phyloP scores from a whole-genome alignment of 345 rosid genomes.

The Mallotus nudiflorus region DNA sequence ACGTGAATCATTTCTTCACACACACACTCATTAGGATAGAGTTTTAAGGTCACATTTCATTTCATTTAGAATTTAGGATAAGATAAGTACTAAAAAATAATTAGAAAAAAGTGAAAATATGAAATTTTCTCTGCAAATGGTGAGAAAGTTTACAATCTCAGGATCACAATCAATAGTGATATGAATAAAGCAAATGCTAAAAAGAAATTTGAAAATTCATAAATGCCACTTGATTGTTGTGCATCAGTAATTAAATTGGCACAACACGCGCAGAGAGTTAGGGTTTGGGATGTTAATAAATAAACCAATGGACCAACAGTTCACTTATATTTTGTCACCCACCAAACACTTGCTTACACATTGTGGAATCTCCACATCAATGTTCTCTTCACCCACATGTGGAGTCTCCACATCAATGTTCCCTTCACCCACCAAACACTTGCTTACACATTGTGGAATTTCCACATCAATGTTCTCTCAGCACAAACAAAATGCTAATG shows the following conservation, averaged over 20 bases:
- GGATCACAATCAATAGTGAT: not conserved
- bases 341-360: too few species aligned
- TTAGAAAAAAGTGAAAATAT: not conserved
- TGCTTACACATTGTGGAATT: too few species aligned
- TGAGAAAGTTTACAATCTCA: not conserved
- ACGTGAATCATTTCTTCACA: not conserved
- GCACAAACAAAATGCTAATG: not conserved
- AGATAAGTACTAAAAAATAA: not conserved
- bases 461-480: constrained; percentile 1
- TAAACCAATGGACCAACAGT: not conserved
- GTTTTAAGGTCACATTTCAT: too few species aligned
- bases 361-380: too few species aligned
- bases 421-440: too few species aligned
- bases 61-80: too few species aligned
- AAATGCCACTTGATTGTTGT: not conserved
- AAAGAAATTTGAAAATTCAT: not conserved
- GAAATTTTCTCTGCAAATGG: not conserved
- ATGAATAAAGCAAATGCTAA: not conserved
- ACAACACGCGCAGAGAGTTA: too few species aligned
- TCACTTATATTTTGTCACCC: too few species aligned
- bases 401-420: too few species aligned
- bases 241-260: too few species aligned
- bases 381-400: too few species aligned
- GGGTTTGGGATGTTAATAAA: too few species aligned
- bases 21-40: not conserved